Conservation (phyloP, 305 asterid genomes). For the Fraxinus greggii region DNA sequence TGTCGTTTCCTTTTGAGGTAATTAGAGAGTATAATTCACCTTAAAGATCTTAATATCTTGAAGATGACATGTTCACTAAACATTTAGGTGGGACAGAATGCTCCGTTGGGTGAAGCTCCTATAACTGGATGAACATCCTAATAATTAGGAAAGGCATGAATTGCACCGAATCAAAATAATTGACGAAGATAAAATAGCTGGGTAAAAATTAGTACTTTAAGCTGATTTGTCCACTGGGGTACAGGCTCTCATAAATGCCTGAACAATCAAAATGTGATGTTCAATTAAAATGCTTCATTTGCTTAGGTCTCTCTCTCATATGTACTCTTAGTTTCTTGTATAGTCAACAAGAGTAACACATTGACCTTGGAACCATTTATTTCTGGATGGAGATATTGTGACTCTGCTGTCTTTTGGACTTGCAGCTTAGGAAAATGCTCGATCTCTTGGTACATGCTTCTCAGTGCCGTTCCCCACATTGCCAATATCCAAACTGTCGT, state of each 20-base stretch:
- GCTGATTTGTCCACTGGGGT: neutral
- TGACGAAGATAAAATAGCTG: neutral
- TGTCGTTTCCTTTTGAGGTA: neutral
- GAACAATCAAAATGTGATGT: neutral
- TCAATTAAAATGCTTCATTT: neutral
- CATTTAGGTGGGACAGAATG: neutral
- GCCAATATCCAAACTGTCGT: conserved; percentile 87
- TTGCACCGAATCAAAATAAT: neutral
- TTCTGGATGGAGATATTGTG: conserved; percentile 19
- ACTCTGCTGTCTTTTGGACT: conserved; percentile 29
- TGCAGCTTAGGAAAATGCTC: conserved; percentile 94
- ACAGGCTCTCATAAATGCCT: neutral
- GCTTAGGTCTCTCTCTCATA: neutral
- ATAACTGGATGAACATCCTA: neutral
- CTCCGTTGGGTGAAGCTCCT: neutral
- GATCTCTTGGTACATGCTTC: conserved; percentile 95
- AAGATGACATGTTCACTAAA: neutral
- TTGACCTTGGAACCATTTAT: conserved; percentile 8
- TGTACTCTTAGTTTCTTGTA: neutral
- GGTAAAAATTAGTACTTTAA: neutral
- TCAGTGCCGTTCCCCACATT: conserved; percentile 58
- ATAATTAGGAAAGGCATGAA: neutral
- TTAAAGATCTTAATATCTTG: neutral
- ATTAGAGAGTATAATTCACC: neutral
- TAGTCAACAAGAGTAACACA: neutral